Evolutionary conservation across 148 eudicot species (phyloP).

Genomic region (Rhododendron mucronatum): DNA sequence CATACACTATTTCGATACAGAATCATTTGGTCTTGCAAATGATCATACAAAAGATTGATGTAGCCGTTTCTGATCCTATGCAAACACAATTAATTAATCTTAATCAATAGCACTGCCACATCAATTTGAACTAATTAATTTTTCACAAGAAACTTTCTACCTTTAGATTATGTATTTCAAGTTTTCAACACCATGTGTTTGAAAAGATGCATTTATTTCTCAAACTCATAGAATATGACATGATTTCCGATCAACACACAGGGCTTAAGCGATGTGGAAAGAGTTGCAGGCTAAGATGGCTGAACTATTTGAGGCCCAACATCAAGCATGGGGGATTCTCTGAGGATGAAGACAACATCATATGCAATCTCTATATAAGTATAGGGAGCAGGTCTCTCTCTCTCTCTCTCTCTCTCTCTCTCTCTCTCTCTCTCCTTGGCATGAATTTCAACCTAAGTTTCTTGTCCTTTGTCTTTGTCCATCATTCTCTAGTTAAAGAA

Average conservation of each 20-base stretch:
- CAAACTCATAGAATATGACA: not conserved
- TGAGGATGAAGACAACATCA: conserved; percentile 90
- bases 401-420: conserved; percentile 1
- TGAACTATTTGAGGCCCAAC: conserved; percentile 87
- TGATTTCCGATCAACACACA: conserved; percentile 8
- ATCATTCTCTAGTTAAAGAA: conserved; percentile 13
- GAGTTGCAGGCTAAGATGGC: conserved; percentile 91
- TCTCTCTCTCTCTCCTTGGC: not conserved
- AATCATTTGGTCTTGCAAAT: not conserved
- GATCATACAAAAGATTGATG: not conserved
- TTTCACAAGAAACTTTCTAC: not conserved
- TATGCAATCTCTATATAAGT: conserved; percentile 84
- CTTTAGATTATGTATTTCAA: not conserved
- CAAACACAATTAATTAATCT: not conserved
- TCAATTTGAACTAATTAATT: not conserved
- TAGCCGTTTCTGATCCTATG: not conserved
- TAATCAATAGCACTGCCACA: not conserved
- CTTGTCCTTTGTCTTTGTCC: conserved; percentile 25
- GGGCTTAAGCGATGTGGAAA: conserved; percentile 96
- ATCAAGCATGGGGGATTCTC: conserved; percentile 94
- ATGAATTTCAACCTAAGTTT: not conserved
- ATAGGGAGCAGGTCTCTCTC: conserved; percentile 86
- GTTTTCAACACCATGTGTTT: not conserved
- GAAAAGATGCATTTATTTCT: not conserved
- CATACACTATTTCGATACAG: not conserved